Percentiles rank a stretch among this genome's conserved stretches.
phyloP scores from a whole-genome alignment of 2,329 filamentous ascomycete species.

The Colletotrichum tabaci region DNA sequence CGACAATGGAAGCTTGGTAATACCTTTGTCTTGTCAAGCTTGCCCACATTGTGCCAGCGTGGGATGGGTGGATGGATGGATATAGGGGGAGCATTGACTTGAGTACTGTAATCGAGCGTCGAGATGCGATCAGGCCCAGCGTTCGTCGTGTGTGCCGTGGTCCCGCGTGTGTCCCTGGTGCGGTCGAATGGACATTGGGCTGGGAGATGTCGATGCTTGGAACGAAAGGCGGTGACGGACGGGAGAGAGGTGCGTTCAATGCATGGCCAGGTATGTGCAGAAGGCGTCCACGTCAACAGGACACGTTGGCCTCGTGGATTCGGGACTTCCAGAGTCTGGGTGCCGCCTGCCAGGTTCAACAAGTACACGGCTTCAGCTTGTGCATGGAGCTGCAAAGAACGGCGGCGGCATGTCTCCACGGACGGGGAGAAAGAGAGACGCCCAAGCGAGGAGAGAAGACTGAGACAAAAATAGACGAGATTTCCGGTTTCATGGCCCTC shows the following conservation, averaged over 20 bases:
- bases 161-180: neutral
- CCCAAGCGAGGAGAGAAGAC: neutral
- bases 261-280: conserved; percentile 3
- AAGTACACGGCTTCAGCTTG: neutral
- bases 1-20: conserved; percentile 4
- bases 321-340: conserved; percentile 5
- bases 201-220: conserved; percentile 13
- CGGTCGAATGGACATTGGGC: conserved; percentile 7
- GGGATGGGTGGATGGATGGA: neutral
- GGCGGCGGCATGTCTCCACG: neutral
- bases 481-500: conserved; percentile 29
- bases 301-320: neutral
- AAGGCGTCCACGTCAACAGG: neutral
- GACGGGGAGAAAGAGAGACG: no score
- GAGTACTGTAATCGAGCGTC: conserved; percentile 7
- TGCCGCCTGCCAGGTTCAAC: neutral
- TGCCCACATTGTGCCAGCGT: neutral
- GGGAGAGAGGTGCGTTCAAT: neutral
- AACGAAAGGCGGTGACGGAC: conserved; percentile 16
- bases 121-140: conserved; percentile 34
- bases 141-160: conserved; percentile 33
- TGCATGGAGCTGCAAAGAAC: neutral
- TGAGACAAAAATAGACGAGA: conserved; percentile 30
- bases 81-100: neutral
- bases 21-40: conserved; percentile 6